These are phyloP conservation scores for Naganishia vaughanmartiniae DNA, from an alignment of 768 basidiomycete genomes.

Conservation along the genomic window DNA sequence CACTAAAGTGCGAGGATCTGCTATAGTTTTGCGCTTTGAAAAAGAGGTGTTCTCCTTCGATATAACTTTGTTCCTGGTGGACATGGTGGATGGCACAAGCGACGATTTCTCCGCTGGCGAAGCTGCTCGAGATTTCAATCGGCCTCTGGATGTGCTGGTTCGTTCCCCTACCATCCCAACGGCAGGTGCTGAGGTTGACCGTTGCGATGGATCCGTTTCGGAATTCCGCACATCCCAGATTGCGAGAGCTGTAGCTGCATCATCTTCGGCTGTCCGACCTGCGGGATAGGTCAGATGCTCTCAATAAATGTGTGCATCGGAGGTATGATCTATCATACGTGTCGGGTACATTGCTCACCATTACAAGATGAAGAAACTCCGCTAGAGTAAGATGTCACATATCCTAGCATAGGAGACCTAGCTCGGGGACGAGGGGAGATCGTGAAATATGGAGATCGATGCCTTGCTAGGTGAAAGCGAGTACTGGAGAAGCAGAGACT, in stretches of 20 bases:
- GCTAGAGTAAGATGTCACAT: background rate
- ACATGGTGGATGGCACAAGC: background rate
- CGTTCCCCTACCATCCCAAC: too few species aligned
- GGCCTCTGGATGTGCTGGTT: too few species aligned
- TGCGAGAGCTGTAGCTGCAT: background rate
- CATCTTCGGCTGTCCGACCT: background rate
- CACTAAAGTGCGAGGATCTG: background rate
- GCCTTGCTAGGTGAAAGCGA: background rate
- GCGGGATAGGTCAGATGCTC: too few species aligned
- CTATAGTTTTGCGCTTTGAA: too few species aligned
- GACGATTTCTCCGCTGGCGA: background rate
- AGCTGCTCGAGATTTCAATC: background rate
- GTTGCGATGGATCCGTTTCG: background rate
- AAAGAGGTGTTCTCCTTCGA: background rate
- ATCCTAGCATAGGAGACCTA: background rate
- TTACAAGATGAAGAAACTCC: background rate
- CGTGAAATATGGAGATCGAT: background rate
- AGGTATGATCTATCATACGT: background rate
- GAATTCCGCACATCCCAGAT: background rate
- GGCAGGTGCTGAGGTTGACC: background rate
- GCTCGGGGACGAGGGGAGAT: background rate
- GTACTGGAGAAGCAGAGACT: background rate
- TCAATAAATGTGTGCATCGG: too few species aligned
- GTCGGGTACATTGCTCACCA: background rate
- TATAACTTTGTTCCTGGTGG: background rate